Base-by-base conservation (phyloP, 108 stramenopile genomes). In the Pseudonitzschia delicatissima region DNA sequence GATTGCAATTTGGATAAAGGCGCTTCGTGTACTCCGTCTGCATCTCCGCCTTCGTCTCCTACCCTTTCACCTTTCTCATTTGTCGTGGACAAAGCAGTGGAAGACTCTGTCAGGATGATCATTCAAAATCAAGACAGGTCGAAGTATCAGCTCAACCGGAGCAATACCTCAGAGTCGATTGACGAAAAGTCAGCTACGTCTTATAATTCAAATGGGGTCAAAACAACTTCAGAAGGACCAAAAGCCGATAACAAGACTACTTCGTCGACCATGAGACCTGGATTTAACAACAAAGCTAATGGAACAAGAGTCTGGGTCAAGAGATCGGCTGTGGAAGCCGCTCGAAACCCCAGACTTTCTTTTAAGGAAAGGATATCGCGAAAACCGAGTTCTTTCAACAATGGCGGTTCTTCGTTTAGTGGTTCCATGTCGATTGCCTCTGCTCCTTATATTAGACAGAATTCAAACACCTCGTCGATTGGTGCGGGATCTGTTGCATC, bases 301-400 rank as follows among this genome's bases (percentile, higher is more conserved):
- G 74, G 67, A 64, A 77, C 76, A 25, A 65, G 70, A 35, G 77
- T 77, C 35, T 77, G 77, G 77, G 66, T 77, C 21, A 69, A 70
- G 69, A 39, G 39, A 53, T 60, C 76, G 5, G 76, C 76, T 44
- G 26, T 77, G 27, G 69, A 69, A 9, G 63, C 68, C 15, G 48
- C 62, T 36, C 67, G 67, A 7, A 66, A 66, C 50, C 69, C 76
- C 13, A 55, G 64, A 7, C 64, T 39, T n/a, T 70, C 76, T 53
- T 70, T 77, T 58, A 65, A 70, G 45, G 69, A 77, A n/a, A 77
- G 61, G 50, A 64, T 66, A 59, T 31, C 48, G 9, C 36, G 64
- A 33, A 69, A 70, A 35, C 58, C 63, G 33, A 58, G 31, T 21
- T 34, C 36, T 57, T 48, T 72, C 27, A 66, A 66, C n/a, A 36